Percentiles rank a stretch among this genome's conserved stretches.
These are phyloP conservation scores for Emydomyces testavorans DNA, from an alignment of 2,329 filamentous ascomycete genomes.

Conservation along the genomic window DNA sequence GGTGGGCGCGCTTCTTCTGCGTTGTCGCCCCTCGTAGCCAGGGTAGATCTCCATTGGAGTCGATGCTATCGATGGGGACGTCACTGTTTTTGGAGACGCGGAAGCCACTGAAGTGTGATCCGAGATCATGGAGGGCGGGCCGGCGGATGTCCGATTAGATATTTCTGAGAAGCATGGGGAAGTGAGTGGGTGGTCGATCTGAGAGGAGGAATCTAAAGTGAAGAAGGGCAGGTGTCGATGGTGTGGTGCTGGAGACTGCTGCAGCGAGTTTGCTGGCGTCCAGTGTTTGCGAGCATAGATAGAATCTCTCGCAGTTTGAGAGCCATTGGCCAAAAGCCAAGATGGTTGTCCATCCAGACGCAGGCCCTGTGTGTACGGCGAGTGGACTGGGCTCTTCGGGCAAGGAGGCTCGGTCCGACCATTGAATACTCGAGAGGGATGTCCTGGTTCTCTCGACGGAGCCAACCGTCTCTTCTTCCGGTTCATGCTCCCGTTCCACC, in stretches of 20 bases:
- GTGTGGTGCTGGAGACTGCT: background rate
- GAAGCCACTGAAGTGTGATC: slow-evolving; percentile 55
- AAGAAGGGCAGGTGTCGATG: slow-evolving; percentile 10
- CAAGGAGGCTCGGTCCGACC: slow-evolving; percentile 28
- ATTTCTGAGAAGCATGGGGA: slow-evolving; percentile 54
- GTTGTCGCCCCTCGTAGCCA: slow-evolving; percentile 25
- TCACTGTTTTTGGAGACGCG: slow-evolving; percentile 43
- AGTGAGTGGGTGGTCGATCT: slow-evolving; percentile 41
- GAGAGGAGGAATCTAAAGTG: slow-evolving; percentile 1
- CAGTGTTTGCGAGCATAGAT: background rate
- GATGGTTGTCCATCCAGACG: background rate
- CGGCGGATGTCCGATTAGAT: slow-evolving; percentile 43
- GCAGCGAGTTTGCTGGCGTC: background rate
- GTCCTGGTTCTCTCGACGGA: background rate
- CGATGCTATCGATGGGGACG: slow-evolving; percentile 27
- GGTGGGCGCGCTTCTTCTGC: slow-evolving; percentile 24
- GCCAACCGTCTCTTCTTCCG: slow-evolving; percentile 47
- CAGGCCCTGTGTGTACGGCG: background rate
- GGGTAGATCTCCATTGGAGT: slow-evolving; percentile 37
- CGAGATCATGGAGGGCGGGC: slow-evolving; percentile 58
- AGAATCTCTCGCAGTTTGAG: background rate
- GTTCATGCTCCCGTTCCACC: slow-evolving; percentile 93
- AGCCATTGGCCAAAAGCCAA: slow-evolving; percentile 1
- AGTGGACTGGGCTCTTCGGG: background rate
- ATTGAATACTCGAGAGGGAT: slow-evolving; percentile 25